A percentile compares a stretch with the other conserved stretches of the same genome.
These are phyloP conservation scores for Blechomonas ayalai DNA, from an alignment of 208 protist species.

Conservation along the genomic window DNA sequence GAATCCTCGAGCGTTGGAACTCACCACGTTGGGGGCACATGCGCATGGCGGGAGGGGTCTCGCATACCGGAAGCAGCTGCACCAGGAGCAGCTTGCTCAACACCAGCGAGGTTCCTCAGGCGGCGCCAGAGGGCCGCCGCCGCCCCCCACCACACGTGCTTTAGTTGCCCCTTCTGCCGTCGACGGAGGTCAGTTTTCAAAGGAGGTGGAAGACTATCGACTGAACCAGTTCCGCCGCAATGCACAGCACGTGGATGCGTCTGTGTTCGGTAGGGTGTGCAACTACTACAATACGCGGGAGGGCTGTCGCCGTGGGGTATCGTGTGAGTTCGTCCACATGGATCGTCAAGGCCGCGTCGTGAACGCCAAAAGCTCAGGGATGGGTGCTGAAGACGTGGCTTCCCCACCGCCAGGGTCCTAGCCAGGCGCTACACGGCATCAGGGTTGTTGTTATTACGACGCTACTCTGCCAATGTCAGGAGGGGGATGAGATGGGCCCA, in stretches of 20 bases:
- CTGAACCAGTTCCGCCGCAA: conserved; percentile 65
- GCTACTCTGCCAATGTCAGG: too few species aligned
- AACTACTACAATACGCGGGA: conserved; percentile 59
- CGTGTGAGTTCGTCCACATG: conserved; percentile 63
- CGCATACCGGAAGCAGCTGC: neutral
- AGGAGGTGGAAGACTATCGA: conserved; percentile 59
- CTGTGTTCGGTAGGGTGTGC: conserved; percentile 31
- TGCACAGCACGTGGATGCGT: conserved; percentile 56
- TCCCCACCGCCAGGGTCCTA: too few species aligned
- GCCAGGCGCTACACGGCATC: too few species aligned
- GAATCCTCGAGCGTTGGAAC: conserved; percentile 6
- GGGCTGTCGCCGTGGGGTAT: conserved; percentile 47
- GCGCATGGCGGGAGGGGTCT: neutral
- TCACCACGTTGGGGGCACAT: neutral
- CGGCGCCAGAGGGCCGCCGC: conserved; percentile 2
- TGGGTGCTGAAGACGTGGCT: too few species aligned
- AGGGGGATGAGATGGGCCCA: too few species aligned
- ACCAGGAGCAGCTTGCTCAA: conserved; percentile 1
- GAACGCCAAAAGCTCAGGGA: too few species aligned
- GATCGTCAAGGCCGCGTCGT: conserved; percentile 26
- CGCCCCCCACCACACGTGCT: neutral
- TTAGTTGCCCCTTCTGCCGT: too few species aligned
- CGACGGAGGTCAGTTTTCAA: too few species aligned
- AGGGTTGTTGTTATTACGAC: too few species aligned
- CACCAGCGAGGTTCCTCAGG: neutral